A percentile compares a stretch with the other conserved stretches of the same genome.
Evolutionary conservation across 1,284 basidiomycete species (phyloP).

Genomic region (Moniliella sp.): DNA sequence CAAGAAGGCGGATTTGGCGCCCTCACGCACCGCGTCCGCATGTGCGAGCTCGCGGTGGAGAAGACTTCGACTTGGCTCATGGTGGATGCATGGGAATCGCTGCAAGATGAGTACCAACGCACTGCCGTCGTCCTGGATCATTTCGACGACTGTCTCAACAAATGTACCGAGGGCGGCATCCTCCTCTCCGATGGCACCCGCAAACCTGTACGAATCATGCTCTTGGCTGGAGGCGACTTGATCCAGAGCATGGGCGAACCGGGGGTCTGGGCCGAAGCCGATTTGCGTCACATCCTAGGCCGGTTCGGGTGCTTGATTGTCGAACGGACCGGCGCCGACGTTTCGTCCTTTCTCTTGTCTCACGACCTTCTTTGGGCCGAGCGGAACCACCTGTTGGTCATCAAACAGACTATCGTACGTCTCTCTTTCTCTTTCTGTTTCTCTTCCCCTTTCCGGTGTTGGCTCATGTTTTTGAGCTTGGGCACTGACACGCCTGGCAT

Average conservation of each 20-base stretch:
- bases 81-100: constrained; percentile 91
- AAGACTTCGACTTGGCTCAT: constrained; percentile 40
- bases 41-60: constrained; percentile 33
- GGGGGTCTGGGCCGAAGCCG: constrained; percentile 86
- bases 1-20: constrained; percentile 30
- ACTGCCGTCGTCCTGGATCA: constrained; percentile 89
- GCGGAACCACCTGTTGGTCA: constrained; percentile 68
- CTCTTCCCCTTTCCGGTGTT: not conserved
- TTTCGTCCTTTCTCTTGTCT: constrained; percentile 44
- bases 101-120: constrained; percentile 68
- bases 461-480: not conserved
- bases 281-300: constrained; percentile 87
- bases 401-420: constrained; percentile 42
- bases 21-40: constrained; percentile 31
- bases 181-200: constrained; percentile 17
- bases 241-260: constrained; percentile 95
- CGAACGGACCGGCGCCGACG: constrained; percentile 77
- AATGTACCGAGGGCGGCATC: constrained; percentile 15
- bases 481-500: constrained; percentile 39
- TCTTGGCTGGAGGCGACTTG: constrained; percentile 85
- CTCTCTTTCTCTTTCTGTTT: not conserved
- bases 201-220: constrained; percentile 48
- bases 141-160: constrained; percentile 79
- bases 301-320: constrained; percentile 84
- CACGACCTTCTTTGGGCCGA: constrained; percentile 41